These are phyloP conservation scores for Diaporthe humulicola DNA, from an alignment of 2,329 filamentous ascomycete species.

Conservation along the genomic window DNA sequence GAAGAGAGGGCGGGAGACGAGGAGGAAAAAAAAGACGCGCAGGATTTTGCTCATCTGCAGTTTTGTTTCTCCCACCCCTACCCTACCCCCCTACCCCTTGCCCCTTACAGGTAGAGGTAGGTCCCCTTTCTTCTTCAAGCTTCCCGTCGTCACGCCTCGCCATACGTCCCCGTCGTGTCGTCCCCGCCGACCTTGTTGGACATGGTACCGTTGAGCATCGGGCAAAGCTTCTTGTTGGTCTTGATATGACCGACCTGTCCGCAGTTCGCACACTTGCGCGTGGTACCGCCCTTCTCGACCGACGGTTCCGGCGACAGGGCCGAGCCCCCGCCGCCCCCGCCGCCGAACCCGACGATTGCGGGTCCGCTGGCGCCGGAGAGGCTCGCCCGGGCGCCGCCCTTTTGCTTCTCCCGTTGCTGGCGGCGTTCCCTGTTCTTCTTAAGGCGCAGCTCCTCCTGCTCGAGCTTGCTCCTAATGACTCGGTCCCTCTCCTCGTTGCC, in stretches of 20 bases:
- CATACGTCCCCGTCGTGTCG: constrained; percentile 38
- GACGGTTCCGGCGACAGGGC: constrained; percentile 61
- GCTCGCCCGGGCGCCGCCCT: constrained; percentile 56
- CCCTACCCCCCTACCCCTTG: background rate
- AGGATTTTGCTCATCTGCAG: background rate
- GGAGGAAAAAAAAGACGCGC: background rate
- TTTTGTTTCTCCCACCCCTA: background rate
- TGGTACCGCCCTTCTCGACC: constrained; percentile 73
- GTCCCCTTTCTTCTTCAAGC: background rate
- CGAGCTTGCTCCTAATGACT: constrained; percentile 71
- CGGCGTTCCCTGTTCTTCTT: constrained; percentile 93
- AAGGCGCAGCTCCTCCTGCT: constrained; percentile 84
- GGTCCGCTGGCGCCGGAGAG: constrained; percentile 46
- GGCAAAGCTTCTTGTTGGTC: constrained; percentile 88
- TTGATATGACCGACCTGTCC: constrained; percentile 98
- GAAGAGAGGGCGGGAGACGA: background rate
- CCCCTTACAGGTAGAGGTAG: background rate
- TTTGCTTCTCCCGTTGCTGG: constrained; percentile 91
- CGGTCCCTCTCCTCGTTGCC: constrained; percentile 76
- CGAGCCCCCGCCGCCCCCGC: constrained; percentile 46
- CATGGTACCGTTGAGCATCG: constrained; percentile 41
- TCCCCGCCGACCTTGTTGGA: constrained; percentile 31
- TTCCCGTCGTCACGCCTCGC: constrained; percentile 32
- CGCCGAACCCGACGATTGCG: constrained; percentile 57
- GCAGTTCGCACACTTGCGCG: constrained; percentile 97